Conservation (phyloP, 2,329 filamentous ascomycete species). For the Neofusicoccum laricinum region DNA sequence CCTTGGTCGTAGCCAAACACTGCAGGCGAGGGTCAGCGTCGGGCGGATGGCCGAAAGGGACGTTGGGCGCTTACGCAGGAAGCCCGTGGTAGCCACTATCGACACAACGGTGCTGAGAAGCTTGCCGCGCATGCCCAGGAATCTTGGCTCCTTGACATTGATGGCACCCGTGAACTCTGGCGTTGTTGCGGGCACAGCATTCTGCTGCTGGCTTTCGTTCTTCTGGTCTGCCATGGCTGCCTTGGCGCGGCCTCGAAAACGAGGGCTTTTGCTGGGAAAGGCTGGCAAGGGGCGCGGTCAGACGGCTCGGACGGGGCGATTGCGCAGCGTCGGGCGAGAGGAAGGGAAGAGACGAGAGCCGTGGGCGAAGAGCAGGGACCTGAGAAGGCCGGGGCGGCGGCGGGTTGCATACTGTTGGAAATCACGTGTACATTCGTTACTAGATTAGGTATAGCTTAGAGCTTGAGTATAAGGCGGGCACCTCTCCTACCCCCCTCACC, state of each 20-base stretch:
- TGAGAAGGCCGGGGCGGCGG: background rate
- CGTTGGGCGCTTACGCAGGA: constrained; percentile 38
- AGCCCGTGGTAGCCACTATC: constrained; percentile 61
- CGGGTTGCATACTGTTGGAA: background rate
- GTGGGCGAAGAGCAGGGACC: background rate
- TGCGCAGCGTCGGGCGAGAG: background rate
- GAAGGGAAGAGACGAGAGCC: background rate
- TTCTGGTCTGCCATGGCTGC: background rate
- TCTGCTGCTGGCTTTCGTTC: background rate
- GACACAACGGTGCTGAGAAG: constrained; percentile 57
- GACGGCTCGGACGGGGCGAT: background rate
- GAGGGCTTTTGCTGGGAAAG: background rate
- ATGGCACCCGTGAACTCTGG: background rate
- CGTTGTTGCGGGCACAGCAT: background rate
- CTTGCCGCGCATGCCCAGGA: constrained; percentile 58
- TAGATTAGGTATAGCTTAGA: too few relatives aligned
- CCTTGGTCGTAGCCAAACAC: constrained; percentile 57
- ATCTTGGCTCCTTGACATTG: constrained; percentile 37
- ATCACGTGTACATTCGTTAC: too few relatives aligned
- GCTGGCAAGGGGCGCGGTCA: background rate
- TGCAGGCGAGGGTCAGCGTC: background rate
- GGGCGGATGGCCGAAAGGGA: background rate
- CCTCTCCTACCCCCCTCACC: too few relatives aligned
- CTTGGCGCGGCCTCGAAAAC: background rate
- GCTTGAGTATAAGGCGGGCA: too few relatives aligned